Base-by-base conservation (phyloP, 768 basidiomycete genomes). In the Psilocybe subaeruginosa region DNA sequence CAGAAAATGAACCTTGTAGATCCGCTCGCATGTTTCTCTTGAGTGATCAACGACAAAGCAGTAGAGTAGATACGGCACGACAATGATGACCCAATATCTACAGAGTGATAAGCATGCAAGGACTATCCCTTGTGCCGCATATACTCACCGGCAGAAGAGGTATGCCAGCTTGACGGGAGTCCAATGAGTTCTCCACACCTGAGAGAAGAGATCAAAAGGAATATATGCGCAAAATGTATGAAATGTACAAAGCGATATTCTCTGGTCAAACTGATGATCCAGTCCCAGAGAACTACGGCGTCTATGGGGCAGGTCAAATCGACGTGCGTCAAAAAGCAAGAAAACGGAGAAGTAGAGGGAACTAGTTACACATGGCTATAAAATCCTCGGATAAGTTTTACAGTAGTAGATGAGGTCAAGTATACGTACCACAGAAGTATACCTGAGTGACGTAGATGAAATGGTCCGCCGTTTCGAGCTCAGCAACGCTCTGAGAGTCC, bases 101-200 rank as follows among this genome's bases (percentile, higher is more conserved):
- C 16, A 61, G 50, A 55, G 58, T 11, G 45, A 62, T 46, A 66
- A 58, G 69, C 66, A 66, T 48, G 65, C 66, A 69, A 64, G 60
- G 35, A 61, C 19, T 39, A 55, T 63, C 50, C 23, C 41, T 60
- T 58, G 61, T 46, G 60, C 57, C 62, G 71, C 29, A 66, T 66
- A 73, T 46, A 77, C 83, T 73, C 71, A 85, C 91, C 91, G 85
- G 78, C 91, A 93, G 80, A 92, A 91, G 65, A 93, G 82, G 75
- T 92, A 93, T 52, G 91, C 87, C 61, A 86, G 73, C 75, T 93
- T 93, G 72, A 92, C 91, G 50, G 91, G 90, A 41, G 90, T 92
- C 91, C 91, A 93, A 66, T 81, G 83, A 12, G 89, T 91, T 76
- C 84, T 90, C 91, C 91, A 93, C 65, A 92, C 83, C 91, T 92